Percentiles rank a stretch among this genome's conserved stretches.
Evolutionary conservation across 2,329 filamentous ascomycete genomes (phyloP).

Genomic region (Colletotrichum phormii): DNA sequence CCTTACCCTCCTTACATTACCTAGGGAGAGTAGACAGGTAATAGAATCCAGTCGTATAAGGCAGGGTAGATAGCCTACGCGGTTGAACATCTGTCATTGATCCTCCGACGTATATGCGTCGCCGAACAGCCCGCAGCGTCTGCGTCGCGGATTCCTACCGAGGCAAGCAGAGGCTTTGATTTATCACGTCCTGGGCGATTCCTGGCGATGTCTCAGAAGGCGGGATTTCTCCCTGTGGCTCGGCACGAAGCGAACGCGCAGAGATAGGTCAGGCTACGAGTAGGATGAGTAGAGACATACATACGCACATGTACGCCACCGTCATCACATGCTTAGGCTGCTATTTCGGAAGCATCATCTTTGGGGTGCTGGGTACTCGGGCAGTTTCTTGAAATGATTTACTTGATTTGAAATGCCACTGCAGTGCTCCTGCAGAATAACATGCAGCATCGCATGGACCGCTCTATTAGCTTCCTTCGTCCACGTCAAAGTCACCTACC

Average conservation of each 20-base stretch:
- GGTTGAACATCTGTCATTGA: not conserved
- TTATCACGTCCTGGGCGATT: not conserved
- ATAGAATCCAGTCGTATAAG: not conserved
- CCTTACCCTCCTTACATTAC: not conserved
- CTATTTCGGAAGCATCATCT: not conserved
- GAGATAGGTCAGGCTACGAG: not conserved
- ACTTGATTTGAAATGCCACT: slow-evolving; percentile 18
- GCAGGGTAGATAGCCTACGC: not conserved
- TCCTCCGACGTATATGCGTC: not conserved
- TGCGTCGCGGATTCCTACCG: not conserved
- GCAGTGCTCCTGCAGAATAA: not conserved
- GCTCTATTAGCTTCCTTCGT: not conserved
- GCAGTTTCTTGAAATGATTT: not conserved
- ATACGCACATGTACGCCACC: not conserved
- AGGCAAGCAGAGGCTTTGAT: not conserved
- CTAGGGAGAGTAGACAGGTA: not conserved
- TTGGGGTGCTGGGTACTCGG: not conserved
- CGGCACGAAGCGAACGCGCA: not conserved
- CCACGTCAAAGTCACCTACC: not conserved
- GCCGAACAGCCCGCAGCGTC: not conserved
- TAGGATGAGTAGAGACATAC: not conserved
- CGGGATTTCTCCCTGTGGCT: not conserved
- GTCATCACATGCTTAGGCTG: not conserved
- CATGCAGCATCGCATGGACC: slow-evolving; percentile 13
- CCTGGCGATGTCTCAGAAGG: not conserved